A percentile compares a stretch with the other conserved stretches of the same genome.
Conservation (phyloP, 2,329 filamentous ascomycete species). For the Ceratocystiopsis minuta region DNA sequence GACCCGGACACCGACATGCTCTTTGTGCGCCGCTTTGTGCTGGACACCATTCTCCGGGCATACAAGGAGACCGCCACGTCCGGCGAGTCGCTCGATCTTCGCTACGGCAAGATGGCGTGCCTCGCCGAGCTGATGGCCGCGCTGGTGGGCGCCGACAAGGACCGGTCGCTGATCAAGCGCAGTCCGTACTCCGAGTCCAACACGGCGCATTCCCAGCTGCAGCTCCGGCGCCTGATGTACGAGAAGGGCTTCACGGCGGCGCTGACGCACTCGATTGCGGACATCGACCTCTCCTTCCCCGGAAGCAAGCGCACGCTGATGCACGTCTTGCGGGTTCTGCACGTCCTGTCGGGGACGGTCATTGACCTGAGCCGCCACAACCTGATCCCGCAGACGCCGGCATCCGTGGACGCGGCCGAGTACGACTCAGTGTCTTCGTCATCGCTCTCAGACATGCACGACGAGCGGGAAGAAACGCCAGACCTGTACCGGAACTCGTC, state of each 20-base stretch:
- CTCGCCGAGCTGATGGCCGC: conserved; percentile 84
- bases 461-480: conserved; percentile 82
- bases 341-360: conserved; percentile 72
- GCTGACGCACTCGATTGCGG: conserved; percentile 78
- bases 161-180: conserved; percentile 34
- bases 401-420: conserved; percentile 51
- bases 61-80: conserved; percentile 77
- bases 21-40: conserved; percentile 85
- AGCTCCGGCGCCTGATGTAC: conserved; percentile 89
- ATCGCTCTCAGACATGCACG: conserved; percentile 74
- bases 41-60: conserved; percentile 80
- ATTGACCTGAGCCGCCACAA: conserved; percentile 70
- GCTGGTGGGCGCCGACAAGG: conserved; percentile 70
- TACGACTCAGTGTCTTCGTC: conserved; percentile 79
- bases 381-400: conserved; percentile 42
- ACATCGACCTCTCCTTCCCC: conserved; percentile 89
- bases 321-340: conserved; percentile 81
- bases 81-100: conserved; percentile 61
- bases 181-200: conserved; percentile 9
- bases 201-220: conserved; percentile 48
- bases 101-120: conserved; percentile 74
- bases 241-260: conserved; percentile 90
- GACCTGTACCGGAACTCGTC: conserved; percentile 95
- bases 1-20: conserved; percentile 71
- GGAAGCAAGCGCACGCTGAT: conserved; percentile 88